Base-by-base conservation (phyloP, 345 rosid genomes). In the Syzygium jambos region DNA sequence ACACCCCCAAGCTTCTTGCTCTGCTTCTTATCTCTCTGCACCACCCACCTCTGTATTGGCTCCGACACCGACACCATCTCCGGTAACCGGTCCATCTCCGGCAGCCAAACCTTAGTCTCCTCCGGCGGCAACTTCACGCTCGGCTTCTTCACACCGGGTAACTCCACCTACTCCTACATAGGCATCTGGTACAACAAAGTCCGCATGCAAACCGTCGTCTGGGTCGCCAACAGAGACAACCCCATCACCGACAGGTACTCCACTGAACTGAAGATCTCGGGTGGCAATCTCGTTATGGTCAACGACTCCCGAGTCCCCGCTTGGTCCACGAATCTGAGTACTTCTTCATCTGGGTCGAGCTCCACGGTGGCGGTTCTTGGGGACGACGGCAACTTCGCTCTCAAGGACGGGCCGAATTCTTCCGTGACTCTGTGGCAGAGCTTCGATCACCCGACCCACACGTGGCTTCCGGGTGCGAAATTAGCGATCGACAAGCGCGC, bases 391-490 rank as follows among this genome's bases (percentile, higher is more conserved):
- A 95, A 96, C 90, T 93, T 96, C 63, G 93, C 95, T 84, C 86
- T 96, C 82, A 90, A 89, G 88, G 88, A 88, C 23, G 89, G 87
- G 51, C 73, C 91, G 4, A 73, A 85, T 87, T 82, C 89, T 9
- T 87, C 93, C 12, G 29, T 8, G 38, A 22, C 85, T 14, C 87
- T 94, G 13, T 96, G 99, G 98, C 92, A 95, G 93, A 95, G 98
- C 89, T 93, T 95, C 52, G 98, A 96, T 87, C 90, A 92, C 65
- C 98, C 93, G 1, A 88, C 90, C 2, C 14, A 92, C 90, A 95
- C 98, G 51, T 97, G 98, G 96, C 96, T 95, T 5, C 96, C 99
- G 3, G 96, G 98, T 15, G 92, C 91, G 9, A 96, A 91, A 84
- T 15, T 97, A 73, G 92, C 91, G 87, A 87, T 89, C 11, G 87